These are phyloP conservation scores for Aspergillus latus DNA, from an alignment of 2,329 filamentous ascomycete genomes.

Conservation along the genomic window DNA sequence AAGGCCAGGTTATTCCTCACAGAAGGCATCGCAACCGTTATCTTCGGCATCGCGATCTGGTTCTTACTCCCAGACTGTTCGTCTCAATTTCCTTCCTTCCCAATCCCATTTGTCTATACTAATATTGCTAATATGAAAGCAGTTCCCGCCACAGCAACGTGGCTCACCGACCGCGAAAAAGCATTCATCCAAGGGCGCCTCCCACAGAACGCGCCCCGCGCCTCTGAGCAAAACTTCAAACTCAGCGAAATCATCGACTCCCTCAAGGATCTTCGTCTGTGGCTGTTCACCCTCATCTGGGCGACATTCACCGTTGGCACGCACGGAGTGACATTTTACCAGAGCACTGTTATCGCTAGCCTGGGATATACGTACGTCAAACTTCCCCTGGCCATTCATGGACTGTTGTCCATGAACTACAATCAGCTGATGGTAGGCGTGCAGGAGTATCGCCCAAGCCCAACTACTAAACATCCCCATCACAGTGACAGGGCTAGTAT, in stretches of 20 bases:
- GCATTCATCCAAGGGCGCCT: constrained; percentile 51
- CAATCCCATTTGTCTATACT: neutral
- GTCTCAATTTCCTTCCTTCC: neutral
- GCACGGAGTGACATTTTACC: constrained; percentile 46
- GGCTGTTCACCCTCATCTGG: constrained; percentile 50
- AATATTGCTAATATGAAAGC: neutral
- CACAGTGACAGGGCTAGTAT: constrained; percentile 42
- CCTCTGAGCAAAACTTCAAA: constrained; percentile 43
- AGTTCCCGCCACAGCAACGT: constrained; percentile 48
- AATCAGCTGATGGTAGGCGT: neutral
- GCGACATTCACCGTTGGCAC: constrained; percentile 50
- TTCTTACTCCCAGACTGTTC: constrained; percentile 53
- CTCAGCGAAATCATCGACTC: constrained; percentile 41
- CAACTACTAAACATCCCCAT: constrained; percentile 54
- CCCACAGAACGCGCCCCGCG: constrained; percentile 44
- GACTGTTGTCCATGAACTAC: neutral
- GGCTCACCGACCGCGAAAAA: constrained; percentile 50
- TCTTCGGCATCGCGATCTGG: constrained; percentile 21
- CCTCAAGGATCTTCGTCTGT: constrained; percentile 44
- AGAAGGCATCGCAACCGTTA: constrained; percentile 25
- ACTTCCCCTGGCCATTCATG: too few species aligned
- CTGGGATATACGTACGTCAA: constrained; percentile 43
- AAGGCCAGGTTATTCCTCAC: constrained; percentile 23
- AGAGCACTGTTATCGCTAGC: constrained; percentile 44
- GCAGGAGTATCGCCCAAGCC: constrained; percentile 18